phyloP scores from a whole-genome alignment of 169 alveolate genomes.

The Plasmodium reichenowi region DNA sequence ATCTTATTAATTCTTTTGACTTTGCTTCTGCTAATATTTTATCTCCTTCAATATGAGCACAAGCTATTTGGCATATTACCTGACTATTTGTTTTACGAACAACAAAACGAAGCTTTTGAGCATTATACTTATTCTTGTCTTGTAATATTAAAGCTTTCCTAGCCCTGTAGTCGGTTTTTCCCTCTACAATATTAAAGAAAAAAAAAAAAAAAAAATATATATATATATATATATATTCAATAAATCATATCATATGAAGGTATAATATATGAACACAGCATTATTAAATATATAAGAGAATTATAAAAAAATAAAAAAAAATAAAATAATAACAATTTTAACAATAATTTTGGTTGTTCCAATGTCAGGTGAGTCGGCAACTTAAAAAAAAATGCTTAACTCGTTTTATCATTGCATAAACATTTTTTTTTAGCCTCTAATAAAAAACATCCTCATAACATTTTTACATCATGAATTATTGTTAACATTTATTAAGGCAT shows the following conservation, averaged over 20 bases:
- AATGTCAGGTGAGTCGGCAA: conserved; percentile 72
- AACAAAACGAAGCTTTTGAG: conserved; percentile 99
- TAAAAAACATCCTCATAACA: conserved; percentile 48
- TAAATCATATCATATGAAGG: no score
- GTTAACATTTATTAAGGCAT: conserved; percentile 50
- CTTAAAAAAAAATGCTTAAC: conserved; percentile 29
- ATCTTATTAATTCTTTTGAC: conserved; percentile 96
- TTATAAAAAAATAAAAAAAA: neutral
- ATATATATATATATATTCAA: neutral
- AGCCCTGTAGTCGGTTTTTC: conserved; percentile 99
- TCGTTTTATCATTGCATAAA: conserved; percentile 66
- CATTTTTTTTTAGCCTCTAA: conserved; percentile 58
- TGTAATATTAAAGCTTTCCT: conserved; percentile 97
- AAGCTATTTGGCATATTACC: conserved; percentile 96
- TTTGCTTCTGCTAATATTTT: conserved; percentile 97
- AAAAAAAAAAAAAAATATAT: neutral
- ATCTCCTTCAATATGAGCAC: conserved; percentile 98
- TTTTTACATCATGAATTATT: conserved; percentile 22
- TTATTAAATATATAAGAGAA: neutral
- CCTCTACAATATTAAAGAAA: conserved; percentile 90
- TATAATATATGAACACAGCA: no score
- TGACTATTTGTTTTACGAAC: conserved; percentile 97
- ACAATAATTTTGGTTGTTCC: conserved; percentile 13
- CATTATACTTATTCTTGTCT: conserved; percentile 99
- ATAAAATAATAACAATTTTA: neutral